Evolutionary conservation across 1,139 yeast species (phyloP), one percentile per base, ranked within the genome.

Genomic region (Debaryomycetaceae sp.): DNA sequence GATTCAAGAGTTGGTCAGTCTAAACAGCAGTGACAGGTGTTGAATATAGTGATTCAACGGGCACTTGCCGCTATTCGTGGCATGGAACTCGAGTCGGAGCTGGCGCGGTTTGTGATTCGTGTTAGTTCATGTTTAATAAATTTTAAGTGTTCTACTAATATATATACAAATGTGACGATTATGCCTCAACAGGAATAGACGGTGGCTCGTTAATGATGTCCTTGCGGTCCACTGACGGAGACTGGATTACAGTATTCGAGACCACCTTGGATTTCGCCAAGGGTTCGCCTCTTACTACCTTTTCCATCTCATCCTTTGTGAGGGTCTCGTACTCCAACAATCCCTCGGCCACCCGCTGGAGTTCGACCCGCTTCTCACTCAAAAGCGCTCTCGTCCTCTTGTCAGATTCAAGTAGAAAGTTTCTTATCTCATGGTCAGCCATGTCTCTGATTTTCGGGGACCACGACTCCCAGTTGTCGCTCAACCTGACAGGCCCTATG

Each of bases 401-500:
- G 62, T 91, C 98, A 41, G 96, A 84, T 4, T 72, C 80, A 44
- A 87, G 72, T 49, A 95, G 75, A 51, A 87, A 70, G 42, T 76
- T 81, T 46, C 97, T 76, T 39, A 93, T 93, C 68, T 93, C 99
- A 57, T 85, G 81, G 64, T 95, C 99, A 14, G 98, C 99, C 64
- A 83, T 73, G 60, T 89, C 95, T 51, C 95, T 78, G 42, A 95
- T 79, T 52, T 83, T 81, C 9, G 91, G 87, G 1, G 97, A 88
- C 99, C 98, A 93, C 45, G 87, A 81, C 54, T 84, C 90, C 97
- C 97, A 91, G 60, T 86, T 84, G 58, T 89, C 93, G 45, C 91
- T 79, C 41, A 93, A 75, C 59, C 83, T 83, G 34, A 93, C 89
- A 6, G 99, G 99, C 1, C 99, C 99, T 50, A 93, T 88, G 47